These are phyloP conservation scores for Corylus avellana DNA, from an alignment of 306 rosid genomes.

Conservation along the genomic window DNA sequence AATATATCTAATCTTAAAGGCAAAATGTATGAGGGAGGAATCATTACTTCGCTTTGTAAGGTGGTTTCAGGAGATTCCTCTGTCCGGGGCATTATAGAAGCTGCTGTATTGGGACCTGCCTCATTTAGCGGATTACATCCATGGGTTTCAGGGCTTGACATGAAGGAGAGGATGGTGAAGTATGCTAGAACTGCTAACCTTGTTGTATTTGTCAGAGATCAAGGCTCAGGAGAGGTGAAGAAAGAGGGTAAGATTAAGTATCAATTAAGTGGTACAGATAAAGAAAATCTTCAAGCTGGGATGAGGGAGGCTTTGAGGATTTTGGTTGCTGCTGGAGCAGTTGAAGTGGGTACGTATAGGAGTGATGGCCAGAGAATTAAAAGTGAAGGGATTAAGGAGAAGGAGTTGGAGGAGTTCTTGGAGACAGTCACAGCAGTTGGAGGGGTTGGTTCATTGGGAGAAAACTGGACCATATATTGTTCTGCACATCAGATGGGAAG, in stretches of 20 bases:
- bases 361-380: constrained; percentile 81
- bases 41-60: constrained; percentile 78
- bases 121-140: constrained; percentile 64
- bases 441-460: constrained; percentile 60
- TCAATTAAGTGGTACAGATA: constrained; percentile 49
- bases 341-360: constrained; percentile 86
- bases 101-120: constrained; percentile 75
- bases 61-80: constrained; percentile 43
- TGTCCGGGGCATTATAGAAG: constrained; percentile 56
- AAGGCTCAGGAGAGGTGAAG: constrained; percentile 74
- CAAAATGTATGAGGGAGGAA: constrained; percentile 70
- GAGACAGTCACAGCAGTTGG: constrained; percentile 54
- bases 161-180: constrained; percentile 65
- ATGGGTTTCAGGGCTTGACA: constrained; percentile 73
- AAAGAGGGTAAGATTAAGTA: constrained; percentile 52
- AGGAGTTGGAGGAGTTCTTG: constrained; percentile 72
- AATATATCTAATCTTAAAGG: constrained; percentile 48
- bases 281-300: constrained; percentile 64
- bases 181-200: constrained; percentile 72
- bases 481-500: constrained; percentile 87
- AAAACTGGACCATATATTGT: constrained; percentile 57
- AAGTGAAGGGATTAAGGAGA: constrained; percentile 56
- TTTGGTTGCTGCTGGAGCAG: constrained; percentile 88
- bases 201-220: constrained; percentile 71
- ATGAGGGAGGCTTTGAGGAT: constrained; percentile 71